Base-by-base conservation (phyloP, 495 filamentous ascomycete genomes). In the Staphylotrichum longicolle region DNA sequence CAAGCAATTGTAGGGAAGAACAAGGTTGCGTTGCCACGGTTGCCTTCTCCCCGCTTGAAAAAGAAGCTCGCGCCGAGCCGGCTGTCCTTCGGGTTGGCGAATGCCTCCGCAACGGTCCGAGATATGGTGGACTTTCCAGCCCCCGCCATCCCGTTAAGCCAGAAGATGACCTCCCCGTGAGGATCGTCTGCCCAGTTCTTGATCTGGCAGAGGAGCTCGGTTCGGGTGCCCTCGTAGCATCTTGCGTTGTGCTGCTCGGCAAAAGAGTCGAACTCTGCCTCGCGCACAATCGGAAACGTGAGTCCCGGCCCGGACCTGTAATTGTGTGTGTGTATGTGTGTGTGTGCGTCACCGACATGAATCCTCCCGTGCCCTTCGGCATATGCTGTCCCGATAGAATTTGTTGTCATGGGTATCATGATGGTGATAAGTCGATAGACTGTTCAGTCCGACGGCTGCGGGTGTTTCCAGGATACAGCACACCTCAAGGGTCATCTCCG, bases 51-150 rank as follows among this genome's bases (percentile, higher is more conserved):
- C 62, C 72, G 73, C 41, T 78, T 79, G 66, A 84, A 84, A 68
- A 85, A 83, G 66, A 83, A 83, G 63, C 73, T 80, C 0, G 66
- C 72, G 33, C 68, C 68, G 20, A 72, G 73, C n/a, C 61, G 37
- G 41, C 57, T 20, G 6, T 57, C 37, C 1, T 56, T n/a, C n/a
- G n/a, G n/a, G n/a, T n/a, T 15, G 0, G 51, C 57, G 53, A 74
- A 65, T 10, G 42, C 49, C 8, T 57, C 40, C 11, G 77, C 77
- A 3, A 78, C 60, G 9, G 77, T 78, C 27, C 69, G 72, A 11
- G 76, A 66, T 37, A 79, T 73, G 41, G 76, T 79, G 9, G 77
- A 80, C 58, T 79, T 79, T 15, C 78, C 77, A 11, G 73, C 78
- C 10, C 77, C 76, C 11, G 76, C 76, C 68, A 78, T 76, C 11